phyloP scores from a whole-genome alignment of 192 early-diverging fungal species.

The Coemansia brasiliensis region DNA sequence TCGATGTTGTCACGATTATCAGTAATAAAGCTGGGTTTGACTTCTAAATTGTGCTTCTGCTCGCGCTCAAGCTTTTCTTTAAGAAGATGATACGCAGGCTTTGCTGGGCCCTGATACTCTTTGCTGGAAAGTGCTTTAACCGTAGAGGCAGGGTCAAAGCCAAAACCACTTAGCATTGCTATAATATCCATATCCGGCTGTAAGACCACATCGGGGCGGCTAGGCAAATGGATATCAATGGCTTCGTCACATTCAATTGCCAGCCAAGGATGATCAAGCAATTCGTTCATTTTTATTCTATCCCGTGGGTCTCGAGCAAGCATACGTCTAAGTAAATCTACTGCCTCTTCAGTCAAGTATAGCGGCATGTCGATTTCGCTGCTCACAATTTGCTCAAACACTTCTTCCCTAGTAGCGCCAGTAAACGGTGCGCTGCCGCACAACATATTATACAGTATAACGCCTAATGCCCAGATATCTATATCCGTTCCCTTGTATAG shows the following conservation, averaged over 20 bases:
- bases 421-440: not conserved
- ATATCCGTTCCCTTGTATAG: not conserved
- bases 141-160: not conserved
- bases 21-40: no score
- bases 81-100: not conserved
- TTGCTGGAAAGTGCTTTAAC: not conserved
- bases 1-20: no score
- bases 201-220: not conserved
- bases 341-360: not conserved
- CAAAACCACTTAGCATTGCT: not conserved
- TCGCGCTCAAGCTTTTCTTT: not conserved
- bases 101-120: not conserved
- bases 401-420: not conserved
- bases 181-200: not conserved
- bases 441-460: not conserved
- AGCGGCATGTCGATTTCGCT: not conserved
- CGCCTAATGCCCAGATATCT: slow-evolving; percentile 1
- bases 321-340: not conserved
- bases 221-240: not conserved
- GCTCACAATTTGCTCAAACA: not conserved
- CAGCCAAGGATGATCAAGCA: slow-evolving; percentile 1
- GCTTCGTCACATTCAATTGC: not conserved
- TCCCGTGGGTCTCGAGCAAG: not conserved
- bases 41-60: no score
- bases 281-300: not conserved